These are phyloP conservation scores for Spinellus fusiger DNA, from an alignment of 192 early-diverging fungal species.

Conservation along the genomic window DNA sequence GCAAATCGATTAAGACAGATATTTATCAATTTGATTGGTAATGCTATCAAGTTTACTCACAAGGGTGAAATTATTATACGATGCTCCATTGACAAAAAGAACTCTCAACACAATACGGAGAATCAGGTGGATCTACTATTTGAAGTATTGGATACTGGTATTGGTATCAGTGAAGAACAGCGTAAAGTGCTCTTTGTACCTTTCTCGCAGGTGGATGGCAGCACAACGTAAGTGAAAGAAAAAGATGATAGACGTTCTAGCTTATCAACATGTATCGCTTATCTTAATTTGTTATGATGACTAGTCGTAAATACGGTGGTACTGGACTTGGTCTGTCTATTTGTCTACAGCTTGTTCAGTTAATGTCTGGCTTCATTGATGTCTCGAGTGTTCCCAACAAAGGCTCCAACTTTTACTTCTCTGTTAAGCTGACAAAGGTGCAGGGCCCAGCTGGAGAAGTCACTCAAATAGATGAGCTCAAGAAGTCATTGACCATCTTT, in stretches of 20 bases:
- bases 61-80: slow-evolving; percentile 48
- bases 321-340: slow-evolving; percentile 61
- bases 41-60: slow-evolving; percentile 68
- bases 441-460: neutral
- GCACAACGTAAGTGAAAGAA: slow-evolving; percentile 52
- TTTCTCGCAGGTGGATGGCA: slow-evolving; percentile 62
- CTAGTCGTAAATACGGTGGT: slow-evolving; percentile 53
- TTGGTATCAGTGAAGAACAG: slow-evolving; percentile 46
- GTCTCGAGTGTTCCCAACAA: slow-evolving; percentile 33
- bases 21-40: slow-evolving; percentile 68
- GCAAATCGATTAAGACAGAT: slow-evolving; percentile 63
- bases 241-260: no score
- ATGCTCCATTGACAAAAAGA: slow-evolving; percentile 32
- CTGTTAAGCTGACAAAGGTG: slow-evolving; percentile 28
- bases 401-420: slow-evolving; percentile 49
- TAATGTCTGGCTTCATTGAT: slow-evolving; percentile 56
- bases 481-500: neutral
- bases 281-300: neutral
- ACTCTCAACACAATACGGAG: slow-evolving; percentile 5
- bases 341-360: slow-evolving; percentile 48
- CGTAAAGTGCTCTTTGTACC: slow-evolving; percentile 49
- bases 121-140: slow-evolving; percentile 29
- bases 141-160: slow-evolving; percentile 46
- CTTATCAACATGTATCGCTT: neutral
- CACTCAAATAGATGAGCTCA: neutral